Base-by-base conservation (phyloP, 768 basidiomycete genomes). In the Kwoniella sp. region DNA sequence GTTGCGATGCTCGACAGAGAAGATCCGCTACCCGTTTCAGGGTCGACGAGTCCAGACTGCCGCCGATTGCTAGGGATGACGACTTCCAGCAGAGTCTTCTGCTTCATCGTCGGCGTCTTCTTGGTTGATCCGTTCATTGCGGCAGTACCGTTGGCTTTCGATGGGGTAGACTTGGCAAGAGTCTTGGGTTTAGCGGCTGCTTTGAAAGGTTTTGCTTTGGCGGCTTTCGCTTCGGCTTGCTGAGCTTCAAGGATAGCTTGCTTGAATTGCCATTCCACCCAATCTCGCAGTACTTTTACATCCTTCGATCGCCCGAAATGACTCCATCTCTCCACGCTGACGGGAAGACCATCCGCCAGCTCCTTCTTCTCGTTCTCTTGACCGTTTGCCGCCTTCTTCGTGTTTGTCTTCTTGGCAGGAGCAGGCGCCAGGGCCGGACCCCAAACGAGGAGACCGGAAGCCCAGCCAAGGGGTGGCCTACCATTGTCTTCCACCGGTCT, bases 361-460 rank as follows among this genome's bases (percentile, higher is more conserved):
- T 15, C 31, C n/a, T 34, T 38, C 31, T 30, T 28, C 5, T 37
- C 41, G 41, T 45, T 17, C 41, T 9, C 41, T 45, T 45, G 41
- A 17, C 41, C 41, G 41, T 45, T 17, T 3, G 41, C 23, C 55
- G 20, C 30, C 8, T 22, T 26, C 38, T 25, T 37, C 31, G 15
- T 22, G 13, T 23, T 60, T 51, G 25, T 0, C 30, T 34, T 60
- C 58, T 31, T 51, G 22, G 20, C 60, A 31, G 20, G 22, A 28
- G 50, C 22, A 25, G n/a, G 45, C 26, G n/a, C 50, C 22, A 31
- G 65, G 66, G 30, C 69, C 67, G n/a, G 54, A 28, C 72, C 72
- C 67, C 68, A 75, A 0, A 73, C 70, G 22, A 75, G 29, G 13
- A 74, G 41, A 23, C 73, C 70, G 1, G 70, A 69, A n/a, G 72